Evolutionary conservation across 352 stramenopile species (phyloP), one percentile per base, ranked within the genome.

Genomic region (Phytophthora pistaciae): DNA sequence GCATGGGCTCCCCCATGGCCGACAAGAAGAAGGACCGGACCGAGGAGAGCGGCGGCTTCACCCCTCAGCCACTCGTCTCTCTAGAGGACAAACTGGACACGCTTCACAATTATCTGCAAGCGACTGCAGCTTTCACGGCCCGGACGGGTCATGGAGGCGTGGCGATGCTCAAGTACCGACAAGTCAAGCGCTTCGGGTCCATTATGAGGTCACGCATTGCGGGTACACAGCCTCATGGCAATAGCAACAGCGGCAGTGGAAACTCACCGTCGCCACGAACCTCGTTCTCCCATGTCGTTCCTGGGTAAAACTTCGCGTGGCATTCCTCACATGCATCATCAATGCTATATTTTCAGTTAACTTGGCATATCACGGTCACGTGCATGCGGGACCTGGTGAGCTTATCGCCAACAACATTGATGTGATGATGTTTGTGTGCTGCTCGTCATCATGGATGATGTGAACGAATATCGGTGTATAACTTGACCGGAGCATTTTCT

Each of bases 51-150:
- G 78, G 68, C 0, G 86, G 82, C 3, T 91, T 91, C 49, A 91
- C 81, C 9, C 77, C 78, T 2, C 74, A 77, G 8, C 67, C 80
- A 7, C 62, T 75, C 0, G 60, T 84, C 13, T 79, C 75, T 3
- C 60, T 94, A 10, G 85, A 90, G 3, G 74, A 90, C 44, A 94
- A 94, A 55, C 66, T 94, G 11, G 66, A 78, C 27, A 81, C 85
- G 6, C 80, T 94, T 16, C 80, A 91, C 33, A 83, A 91, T 16
- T 91, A 92, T 68, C 69, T 94, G 8, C 59, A 84, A 40, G 69
- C 76, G 0, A 72, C 72, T 31, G 59, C 69, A 27, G 59, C 27
- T 16, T 60, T 63, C 67, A 70, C 55, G 27, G 46, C 62, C 16
- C 31, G 58, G 38, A 49, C 49, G 0, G 52, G 58, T 18, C 66